Evolutionary conservation across 2,329 filamentous ascomycete genomes (phyloP).

Genomic region (Diatrype stigma): DNA sequence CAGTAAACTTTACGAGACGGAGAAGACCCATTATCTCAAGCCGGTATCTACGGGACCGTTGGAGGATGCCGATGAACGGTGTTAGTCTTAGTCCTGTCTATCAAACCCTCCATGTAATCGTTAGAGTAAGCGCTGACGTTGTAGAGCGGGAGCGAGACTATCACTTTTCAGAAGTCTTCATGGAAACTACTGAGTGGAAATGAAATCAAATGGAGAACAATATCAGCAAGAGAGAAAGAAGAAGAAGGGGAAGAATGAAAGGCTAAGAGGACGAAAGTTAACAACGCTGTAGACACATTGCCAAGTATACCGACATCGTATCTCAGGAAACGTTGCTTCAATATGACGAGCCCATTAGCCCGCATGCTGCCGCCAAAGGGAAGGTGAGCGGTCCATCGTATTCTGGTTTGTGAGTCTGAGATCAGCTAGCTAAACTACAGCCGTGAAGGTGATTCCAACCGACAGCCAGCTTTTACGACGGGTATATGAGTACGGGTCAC

Average conservation of each 20-base stretch:
- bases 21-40: constrained; percentile 65
- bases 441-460: constrained; percentile 42
- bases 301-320: constrained; percentile 50
- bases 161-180: too few species aligned
- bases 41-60: constrained; percentile 73
- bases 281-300: constrained; percentile 52
- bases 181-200: too few species aligned
- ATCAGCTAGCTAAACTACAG: constrained; percentile 3
- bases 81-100: constrained; percentile 23
- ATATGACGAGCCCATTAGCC: constrained; percentile 71
- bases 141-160: too few species aligned
- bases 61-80: constrained; percentile 68
- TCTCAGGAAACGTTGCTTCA: constrained; percentile 58
- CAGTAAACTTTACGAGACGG: constrained; percentile 38
- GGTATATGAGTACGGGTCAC: constrained; percentile 41
- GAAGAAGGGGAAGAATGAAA: too few species aligned
- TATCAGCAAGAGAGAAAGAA: too few species aligned
- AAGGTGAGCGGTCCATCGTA: constrained; percentile 33
- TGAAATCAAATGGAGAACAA: too few species aligned
- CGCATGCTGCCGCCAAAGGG: constrained; percentile 65
- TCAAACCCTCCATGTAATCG: not conserved
- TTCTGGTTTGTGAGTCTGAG: not conserved
- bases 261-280: not conserved
- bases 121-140: too few species aligned
- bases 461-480: constrained; percentile 46